Conservation (phyloP, 169 alveolate species). For the Plasmodium ovale region DNA sequence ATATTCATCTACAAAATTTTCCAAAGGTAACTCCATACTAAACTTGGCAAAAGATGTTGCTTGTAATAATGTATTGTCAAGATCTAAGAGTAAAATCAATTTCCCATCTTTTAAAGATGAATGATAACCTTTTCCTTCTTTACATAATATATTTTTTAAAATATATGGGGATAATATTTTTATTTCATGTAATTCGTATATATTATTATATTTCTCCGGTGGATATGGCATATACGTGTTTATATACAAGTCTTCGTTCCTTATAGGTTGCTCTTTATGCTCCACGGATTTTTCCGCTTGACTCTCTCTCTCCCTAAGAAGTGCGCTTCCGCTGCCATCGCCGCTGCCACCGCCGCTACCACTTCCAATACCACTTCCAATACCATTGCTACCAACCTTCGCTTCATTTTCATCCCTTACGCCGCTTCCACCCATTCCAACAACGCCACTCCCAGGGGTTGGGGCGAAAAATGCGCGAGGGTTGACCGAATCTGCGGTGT, state of each 20-base stretch:
- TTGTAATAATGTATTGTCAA: conserved; percentile 92
- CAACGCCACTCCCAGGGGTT: too few relatives aligned
- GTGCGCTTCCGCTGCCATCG: background rate
- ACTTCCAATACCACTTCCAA: too few relatives aligned
- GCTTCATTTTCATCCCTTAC: too few relatives aligned
- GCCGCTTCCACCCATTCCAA: too few relatives aligned
- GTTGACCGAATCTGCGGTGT: too few relatives aligned
- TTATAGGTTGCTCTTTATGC: too few relatives aligned
- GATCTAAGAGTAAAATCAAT: conserved; percentile 88
- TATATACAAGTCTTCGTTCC: conserved; percentile 41
- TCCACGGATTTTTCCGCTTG: background rate
- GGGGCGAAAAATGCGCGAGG: too few relatives aligned
- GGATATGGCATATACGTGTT: conserved; percentile 75
- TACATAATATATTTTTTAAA: conserved; percentile 37
- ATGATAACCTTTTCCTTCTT: conserved; percentile 50
- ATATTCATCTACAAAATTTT: conserved; percentile 88
- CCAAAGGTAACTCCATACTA: conserved; percentile 87
- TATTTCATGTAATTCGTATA: conserved; percentile 76
- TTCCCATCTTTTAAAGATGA: conserved; percentile 83
- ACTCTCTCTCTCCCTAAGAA: background rate
- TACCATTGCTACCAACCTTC: too few relatives aligned
- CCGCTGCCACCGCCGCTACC: too few relatives aligned
- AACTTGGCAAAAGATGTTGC: conserved; percentile 90
- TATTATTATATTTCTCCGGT: conserved; percentile 67
- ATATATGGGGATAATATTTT: conserved; percentile 74